Base-by-base conservation (phyloP, 2,329 filamentous ascomycete genomes). In the Helotiales sp. region DNA sequence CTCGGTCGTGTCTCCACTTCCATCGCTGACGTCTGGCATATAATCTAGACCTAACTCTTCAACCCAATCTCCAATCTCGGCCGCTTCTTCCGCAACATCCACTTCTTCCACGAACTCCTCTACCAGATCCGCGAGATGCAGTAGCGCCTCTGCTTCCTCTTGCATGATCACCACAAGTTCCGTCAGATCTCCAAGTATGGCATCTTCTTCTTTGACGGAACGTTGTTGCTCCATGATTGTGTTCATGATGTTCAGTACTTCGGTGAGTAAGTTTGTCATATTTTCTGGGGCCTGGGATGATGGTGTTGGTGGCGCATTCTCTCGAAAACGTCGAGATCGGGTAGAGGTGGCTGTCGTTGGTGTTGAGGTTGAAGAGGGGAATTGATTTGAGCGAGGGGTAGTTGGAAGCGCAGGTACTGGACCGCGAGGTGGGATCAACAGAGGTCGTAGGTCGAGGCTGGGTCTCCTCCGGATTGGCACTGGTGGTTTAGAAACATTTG, bases 91-190 rank as follows among this genome's bases (percentile, higher is more conserved):
- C 6, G 37, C 34, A 15, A 64, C 49, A 4, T 69, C 65, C 11
- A 67, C n/a, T 43, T 69, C 68, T n/a, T 70, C 71, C 20, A 67
- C 62, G 40, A 63, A 71, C 22, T 69, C 68, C 55, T 71, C 65
- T 3, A 73, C 68, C 24, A 73, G 28, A 54, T 67, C 66, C 2
- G 66, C 63, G 30, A 73, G 52, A 2, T 62, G 55, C 1, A 73
- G 45, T 32, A 73, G 37, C 6, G 40, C 60, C 22, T 73, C 71
- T 6, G 71, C 70, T 59, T 73, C 71, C 24, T 71, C 66, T 55
- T 73, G 71, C 71, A 73, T 65, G 17, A 70, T 71, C 2, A 69
- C 64, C 2, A 73, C 70, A 6, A 73, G 32, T 30, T 71, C 66
- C 2, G 70, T 68, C 11, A 73, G 40, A 22, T 68, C 68, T 3